Evolutionary conservation across 768 basidiomycete species (phyloP).

Genomic region (Amylocystis lapponica): DNA sequence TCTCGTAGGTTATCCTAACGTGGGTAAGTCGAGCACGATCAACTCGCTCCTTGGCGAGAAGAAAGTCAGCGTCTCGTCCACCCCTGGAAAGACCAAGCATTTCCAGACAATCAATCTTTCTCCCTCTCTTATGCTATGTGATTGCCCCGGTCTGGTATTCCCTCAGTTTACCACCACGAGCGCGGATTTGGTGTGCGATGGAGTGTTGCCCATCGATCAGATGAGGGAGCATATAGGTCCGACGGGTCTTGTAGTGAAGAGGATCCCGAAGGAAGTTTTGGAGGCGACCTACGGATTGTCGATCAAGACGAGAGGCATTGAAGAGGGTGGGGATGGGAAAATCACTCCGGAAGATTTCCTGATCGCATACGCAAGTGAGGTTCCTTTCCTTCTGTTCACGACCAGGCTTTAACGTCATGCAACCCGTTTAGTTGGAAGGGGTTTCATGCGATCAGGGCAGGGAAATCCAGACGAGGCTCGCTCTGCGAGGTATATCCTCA

Average conservation of each 20-base stretch:
- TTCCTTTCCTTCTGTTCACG: neutral
- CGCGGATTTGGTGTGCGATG: conserved; percentile 94
- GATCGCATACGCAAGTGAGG: conserved; percentile 88
- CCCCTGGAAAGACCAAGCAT: conserved; percentile 98
- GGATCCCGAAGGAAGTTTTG: conserved; percentile 78
- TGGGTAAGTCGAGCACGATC: conserved; percentile 97
- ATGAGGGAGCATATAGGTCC: conserved; percentile 92
- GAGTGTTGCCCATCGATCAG: conserved; percentile 96
- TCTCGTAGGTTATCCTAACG: conserved; percentile 97
- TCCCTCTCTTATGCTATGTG: conserved; percentile 79
- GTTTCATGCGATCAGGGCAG: conserved; percentile 88
- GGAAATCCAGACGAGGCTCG: conserved; percentile 97
- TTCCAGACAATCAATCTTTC: conserved; percentile 98
- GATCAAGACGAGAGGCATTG: conserved; percentile 55
- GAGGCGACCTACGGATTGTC: conserved; percentile 86
- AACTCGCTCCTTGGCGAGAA: conserved; percentile 95
- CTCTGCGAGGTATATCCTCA: conserved; percentile 85
- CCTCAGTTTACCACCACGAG: conserved; percentile 97
- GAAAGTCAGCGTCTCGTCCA: conserved; percentile 96
- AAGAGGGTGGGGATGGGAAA: conserved; percentile 82
- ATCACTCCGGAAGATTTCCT: conserved; percentile 77
- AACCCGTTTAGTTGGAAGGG: conserved; percentile 71
- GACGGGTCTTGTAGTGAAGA: conserved; percentile 63
- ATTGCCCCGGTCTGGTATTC: conserved; percentile 97
- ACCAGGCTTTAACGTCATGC: conserved; percentile 17